phyloP scores from a whole-genome alignment of 2,329 filamentous ascomycete genomes.

The Alternaria sp. region DNA sequence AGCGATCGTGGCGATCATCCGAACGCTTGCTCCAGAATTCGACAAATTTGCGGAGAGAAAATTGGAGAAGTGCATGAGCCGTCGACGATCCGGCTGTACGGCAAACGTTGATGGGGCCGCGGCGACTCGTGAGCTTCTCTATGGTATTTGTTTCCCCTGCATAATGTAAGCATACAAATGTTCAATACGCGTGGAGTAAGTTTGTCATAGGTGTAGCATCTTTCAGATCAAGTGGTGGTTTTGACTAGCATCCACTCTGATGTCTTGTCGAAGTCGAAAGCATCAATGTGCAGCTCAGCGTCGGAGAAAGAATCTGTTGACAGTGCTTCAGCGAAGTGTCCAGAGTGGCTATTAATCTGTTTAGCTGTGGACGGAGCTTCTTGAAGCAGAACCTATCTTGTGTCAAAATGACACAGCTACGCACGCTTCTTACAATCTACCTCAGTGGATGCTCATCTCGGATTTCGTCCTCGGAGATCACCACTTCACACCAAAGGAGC shows the following conservation, averaged over 20 bases:
- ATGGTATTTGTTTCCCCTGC: neutral
- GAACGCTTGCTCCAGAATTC: constrained; percentile 4
- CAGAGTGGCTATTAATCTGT: constrained; percentile 1
- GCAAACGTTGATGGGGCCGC: neutral
- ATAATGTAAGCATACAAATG: neutral
- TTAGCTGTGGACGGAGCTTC: neutral
- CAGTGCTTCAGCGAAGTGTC: neutral
- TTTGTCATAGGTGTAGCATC: neutral
- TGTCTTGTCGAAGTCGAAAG: constrained; percentile 18
- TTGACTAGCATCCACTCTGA: constrained; percentile 26
- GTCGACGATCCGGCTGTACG: neutral
- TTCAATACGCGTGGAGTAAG: neutral
- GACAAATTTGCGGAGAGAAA: constrained; percentile 5
- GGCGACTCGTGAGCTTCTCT: neutral
- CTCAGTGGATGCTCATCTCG: constrained; percentile 16
- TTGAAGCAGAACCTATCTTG: constrained; percentile 12
- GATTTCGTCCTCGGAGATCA: neutral
- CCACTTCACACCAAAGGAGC: neutral
- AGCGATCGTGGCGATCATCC: constrained; percentile 4
- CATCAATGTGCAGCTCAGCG: constrained; percentile 21
- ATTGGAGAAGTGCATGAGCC: neutral
- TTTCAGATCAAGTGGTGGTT: neutral
- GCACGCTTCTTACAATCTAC: constrained; percentile 12
- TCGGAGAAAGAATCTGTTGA: constrained; percentile 10
- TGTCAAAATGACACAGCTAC: neutral